Base-by-base conservation (phyloP, 2,329 filamentous ascomycete genomes). In the Aspergillus eucalypticola region DNA sequence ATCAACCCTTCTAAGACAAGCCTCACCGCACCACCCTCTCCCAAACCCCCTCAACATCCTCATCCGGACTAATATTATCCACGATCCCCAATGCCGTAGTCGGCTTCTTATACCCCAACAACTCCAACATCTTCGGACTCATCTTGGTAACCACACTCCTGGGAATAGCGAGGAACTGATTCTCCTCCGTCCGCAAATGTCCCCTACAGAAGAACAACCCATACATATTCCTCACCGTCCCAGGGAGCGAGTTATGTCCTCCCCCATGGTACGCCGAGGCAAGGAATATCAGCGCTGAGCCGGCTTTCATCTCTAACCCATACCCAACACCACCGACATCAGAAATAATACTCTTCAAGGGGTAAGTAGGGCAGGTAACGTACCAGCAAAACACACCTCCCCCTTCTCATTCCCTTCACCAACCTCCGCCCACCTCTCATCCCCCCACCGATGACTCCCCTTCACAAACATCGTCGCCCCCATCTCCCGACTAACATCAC, bases 221-320 rank as follows among this genome's bases (percentile, higher is more conserved):
- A 44, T 75, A 66, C 39, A 75, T 60, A 13, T 63, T 69, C 13
- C 73, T 69, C 7, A 68, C 52, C 15, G 58, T 60, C n/a, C 60
- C 65, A 0, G 66, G 66, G 11, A 69, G 56, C 0, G 64, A 63
- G 58, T 74, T 75, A 29, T 73, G 69, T 2, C 69, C 73, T 15
- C 69, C 74, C 4, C 73, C 74, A 46, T 76, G 74, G 25, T 70
- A 76, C 17, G 63, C 66, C 4, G 71, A 67, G 2, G 67, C 71
- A 1, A 76, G 69, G 57, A 77, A 76, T 19, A 77, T 69, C n/a
- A 77, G 60, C 2, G 74, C 75, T 1, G 70, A 71, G 2, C 75
- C 75, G 8, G 72, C 66, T 17, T 69, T 61, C 73, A 77, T 77
- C 59, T 77, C 75, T 75, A n/a, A 10, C 15, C 1, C 15, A 44